Evolutionary conservation across 1,139 yeast genomes (phyloP).

Genomic region (Kodamaea suecica): DNA sequence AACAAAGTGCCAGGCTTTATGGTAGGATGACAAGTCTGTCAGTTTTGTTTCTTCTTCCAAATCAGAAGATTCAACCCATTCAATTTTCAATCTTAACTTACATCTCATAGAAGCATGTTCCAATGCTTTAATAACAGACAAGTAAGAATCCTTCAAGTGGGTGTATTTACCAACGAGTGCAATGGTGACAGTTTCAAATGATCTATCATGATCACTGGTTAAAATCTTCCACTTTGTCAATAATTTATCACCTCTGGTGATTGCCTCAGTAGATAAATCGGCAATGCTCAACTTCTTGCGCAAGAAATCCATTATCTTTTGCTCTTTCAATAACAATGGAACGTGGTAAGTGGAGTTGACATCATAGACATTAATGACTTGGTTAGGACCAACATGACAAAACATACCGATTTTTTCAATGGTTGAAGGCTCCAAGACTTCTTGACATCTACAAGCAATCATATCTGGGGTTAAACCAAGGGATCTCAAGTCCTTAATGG

Average conservation of each 20-base stretch:
- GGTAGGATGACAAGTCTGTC: slow-evolving; percentile 71
- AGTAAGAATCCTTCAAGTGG: slow-evolving; percentile 88
- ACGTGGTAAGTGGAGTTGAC: slow-evolving; percentile 97
- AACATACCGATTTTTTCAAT: slow-evolving; percentile 97
- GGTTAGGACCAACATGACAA: slow-evolving; percentile 97
- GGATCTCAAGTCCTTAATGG: slow-evolving; percentile 92
- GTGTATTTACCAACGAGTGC: slow-evolving; percentile 98
- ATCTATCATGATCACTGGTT: slow-evolving; percentile 74
- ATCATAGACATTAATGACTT: slow-evolving; percentile 95
- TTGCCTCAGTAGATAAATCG: slow-evolving; percentile 53
- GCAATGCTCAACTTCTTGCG: slow-evolving; percentile 62
- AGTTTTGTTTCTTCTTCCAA: slow-evolving; percentile 71
- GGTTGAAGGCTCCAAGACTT: slow-evolving; percentile 74
- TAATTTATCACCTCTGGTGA: slow-evolving; percentile 62
- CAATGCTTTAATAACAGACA: slow-evolving; percentile 90
- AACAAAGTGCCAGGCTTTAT: slow-evolving; percentile 92
- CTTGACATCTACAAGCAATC: slow-evolving; percentile 96
- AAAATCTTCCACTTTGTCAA: slow-evolving; percentile 77
- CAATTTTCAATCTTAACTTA: slow-evolving; percentile 75
- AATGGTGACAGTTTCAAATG: slow-evolving; percentile 84
- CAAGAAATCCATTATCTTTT: slow-evolving; percentile 76
- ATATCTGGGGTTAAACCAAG: slow-evolving; percentile 93
- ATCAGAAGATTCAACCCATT: slow-evolving; percentile 95
- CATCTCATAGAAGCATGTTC: slow-evolving; percentile 95
- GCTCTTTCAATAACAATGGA: slow-evolving; percentile 85